Percentiles rank a stretch among this genome's conserved stretches.
These are phyloP conservation scores for Nissolia schottii DNA, from an alignment of 306 rosid genomes.

Conservation along the genomic window DNA sequence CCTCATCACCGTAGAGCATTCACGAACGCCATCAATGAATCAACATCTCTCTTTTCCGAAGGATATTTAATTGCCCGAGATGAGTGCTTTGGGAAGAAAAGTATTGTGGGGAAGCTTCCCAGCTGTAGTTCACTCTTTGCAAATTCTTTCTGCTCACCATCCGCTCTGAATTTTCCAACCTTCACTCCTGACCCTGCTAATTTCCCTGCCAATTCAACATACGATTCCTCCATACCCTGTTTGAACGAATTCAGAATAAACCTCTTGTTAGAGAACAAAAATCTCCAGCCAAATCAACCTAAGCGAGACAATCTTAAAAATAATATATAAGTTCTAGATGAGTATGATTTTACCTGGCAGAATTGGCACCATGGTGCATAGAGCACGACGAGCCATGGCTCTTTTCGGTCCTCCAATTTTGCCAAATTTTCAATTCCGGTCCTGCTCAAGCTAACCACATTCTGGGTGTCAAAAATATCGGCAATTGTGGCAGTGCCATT, in stretches of 20 bases:
- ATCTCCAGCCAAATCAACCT: not conserved
- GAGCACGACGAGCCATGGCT: conserved; percentile 88
- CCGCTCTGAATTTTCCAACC: conserved; percentile 94
- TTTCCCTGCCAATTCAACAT: conserved; percentile 69
- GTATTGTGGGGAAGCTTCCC: conserved; percentile 87
- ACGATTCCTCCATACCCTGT: conserved; percentile 88
- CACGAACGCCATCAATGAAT: conserved; percentile 77
- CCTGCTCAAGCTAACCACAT: conserved; percentile 65
- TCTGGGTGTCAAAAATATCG: conserved; percentile 63
- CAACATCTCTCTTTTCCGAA: conserved; percentile 93
- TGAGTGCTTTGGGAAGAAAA: conserved; percentile 84
- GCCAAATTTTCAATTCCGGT: conserved; percentile 80
- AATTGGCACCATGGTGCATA: conserved; percentile 99
- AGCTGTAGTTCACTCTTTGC: conserved; percentile 71
- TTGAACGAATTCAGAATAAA: conserved; percentile 6
- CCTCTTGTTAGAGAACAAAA: not conserved
- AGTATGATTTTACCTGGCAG: conserved; percentile 58
- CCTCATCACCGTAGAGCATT: conserved; percentile 72
- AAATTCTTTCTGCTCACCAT: conserved; percentile 82
- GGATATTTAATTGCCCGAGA: conserved; percentile 76
- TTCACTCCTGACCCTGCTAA: conserved; percentile 80
- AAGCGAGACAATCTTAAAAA: not conserved
- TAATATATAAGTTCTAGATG: not conserved
- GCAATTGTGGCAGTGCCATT: conserved; percentile 39
- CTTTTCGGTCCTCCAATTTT: conserved; percentile 59